phyloP scores from a whole-genome alignment of 768 basidiomycete genomes.

The Rubroboletus pulcherrimus region DNA sequence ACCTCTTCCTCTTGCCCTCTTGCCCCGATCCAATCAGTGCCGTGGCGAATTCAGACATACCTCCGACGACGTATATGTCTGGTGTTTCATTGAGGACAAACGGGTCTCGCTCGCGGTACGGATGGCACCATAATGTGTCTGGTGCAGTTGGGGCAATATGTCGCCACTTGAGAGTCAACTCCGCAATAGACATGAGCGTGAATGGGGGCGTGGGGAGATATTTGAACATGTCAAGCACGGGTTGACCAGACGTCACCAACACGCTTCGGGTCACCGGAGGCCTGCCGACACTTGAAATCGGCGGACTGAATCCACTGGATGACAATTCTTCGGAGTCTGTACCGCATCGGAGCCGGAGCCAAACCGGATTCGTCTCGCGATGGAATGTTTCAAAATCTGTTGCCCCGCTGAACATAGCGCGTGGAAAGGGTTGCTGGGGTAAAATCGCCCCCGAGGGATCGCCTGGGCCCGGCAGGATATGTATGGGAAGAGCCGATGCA shows the following conservation, averaged over 20 bases:
- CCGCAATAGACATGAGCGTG: constrained; percentile 70
- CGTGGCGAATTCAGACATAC: constrained; percentile 81
- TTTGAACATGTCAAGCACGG: constrained; percentile 92
- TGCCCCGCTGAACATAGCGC: constrained; percentile 77
- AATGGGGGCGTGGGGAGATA: constrained; percentile 73
- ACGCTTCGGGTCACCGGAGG: constrained; percentile 49
- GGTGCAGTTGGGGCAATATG: constrained; percentile 99
- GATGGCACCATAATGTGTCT: constrained; percentile 98
- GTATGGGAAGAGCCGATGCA: constrained; percentile 73
- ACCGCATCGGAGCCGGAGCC: constrained; percentile 61
- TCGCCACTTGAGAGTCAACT: constrained; percentile 83
- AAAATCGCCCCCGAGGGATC: constrained; percentile 89
- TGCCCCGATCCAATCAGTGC: constrained; percentile 49
- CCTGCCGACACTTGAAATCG: constrained; percentile 4
- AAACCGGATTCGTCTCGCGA: constrained; percentile 88
- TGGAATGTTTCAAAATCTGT: constrained; percentile 59
- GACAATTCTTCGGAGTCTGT: constrained; percentile 28
- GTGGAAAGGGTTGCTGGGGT: constrained; percentile 91
- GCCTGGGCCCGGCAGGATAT: constrained; percentile 80
- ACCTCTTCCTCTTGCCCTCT: constrained; percentile 21
- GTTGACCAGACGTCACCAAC: constrained; percentile 88
- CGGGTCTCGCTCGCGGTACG: constrained; percentile 82
- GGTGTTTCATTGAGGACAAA: constrained; percentile 87
- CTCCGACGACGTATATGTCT: constrained; percentile 89
- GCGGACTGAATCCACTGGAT: neutral